Percentiles rank a stretch among this genome's conserved stretches.
phyloP scores from a whole-genome alignment of 108 stramenopile species.

The Schizochytrium sp. region DNA sequence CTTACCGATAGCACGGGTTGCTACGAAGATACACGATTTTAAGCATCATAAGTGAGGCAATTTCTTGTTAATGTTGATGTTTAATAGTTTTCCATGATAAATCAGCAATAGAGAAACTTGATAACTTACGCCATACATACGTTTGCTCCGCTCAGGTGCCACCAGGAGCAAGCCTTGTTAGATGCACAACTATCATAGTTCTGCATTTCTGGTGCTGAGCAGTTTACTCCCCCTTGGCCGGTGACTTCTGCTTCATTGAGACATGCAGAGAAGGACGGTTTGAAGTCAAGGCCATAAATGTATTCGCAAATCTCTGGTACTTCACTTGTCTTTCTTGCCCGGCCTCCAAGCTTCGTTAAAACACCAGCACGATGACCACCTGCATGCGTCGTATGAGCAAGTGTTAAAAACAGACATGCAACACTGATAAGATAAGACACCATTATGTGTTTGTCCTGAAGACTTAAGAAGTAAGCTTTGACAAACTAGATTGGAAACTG shows the following conservation, averaged over 20 bases:
- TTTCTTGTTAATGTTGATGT: background rate
- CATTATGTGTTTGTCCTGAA: too few species aligned
- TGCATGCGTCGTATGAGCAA: too few species aligned
- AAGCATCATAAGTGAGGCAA: background rate
- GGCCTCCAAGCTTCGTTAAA: too few species aligned
- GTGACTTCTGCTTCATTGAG: background rate
- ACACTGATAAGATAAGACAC: too few species aligned
- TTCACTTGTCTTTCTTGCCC: too few species aligned
- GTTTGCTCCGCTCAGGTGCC: background rate
- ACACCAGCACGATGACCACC: too few species aligned
- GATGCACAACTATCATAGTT: background rate
- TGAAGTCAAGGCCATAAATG: background rate
- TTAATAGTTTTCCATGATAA: too few species aligned
- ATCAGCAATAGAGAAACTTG: too few species aligned
- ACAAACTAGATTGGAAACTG: too few species aligned
- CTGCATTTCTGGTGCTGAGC: background rate
- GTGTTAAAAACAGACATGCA: too few species aligned
- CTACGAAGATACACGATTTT: background rate
- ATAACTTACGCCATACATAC: slow-evolving; percentile 16
- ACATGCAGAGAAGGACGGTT: background rate
- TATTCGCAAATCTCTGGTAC: too few species aligned
- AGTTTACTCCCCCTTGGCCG: background rate
- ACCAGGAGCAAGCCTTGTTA: background rate
- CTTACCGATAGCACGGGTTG: slow-evolving; percentile 29
- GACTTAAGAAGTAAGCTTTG: too few species aligned